Evolutionary conservation across 163 green algal species (phyloP).

Genomic region (Trebouxiophyceae sp.): DNA sequence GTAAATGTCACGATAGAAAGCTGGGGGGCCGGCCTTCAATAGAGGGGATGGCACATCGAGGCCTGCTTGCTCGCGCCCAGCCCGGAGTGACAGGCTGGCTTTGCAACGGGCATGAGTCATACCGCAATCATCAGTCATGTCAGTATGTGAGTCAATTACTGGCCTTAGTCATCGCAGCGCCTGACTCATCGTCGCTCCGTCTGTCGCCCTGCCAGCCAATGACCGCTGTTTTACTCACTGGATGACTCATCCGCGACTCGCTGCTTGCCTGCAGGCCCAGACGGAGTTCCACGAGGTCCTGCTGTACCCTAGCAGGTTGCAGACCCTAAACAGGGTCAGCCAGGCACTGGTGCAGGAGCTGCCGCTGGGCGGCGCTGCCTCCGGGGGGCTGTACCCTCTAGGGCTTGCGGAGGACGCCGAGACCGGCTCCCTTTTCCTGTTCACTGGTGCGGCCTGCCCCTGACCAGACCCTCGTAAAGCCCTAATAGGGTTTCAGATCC

Average conservation of each 20-base stretch:
- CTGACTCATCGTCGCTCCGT: background rate
- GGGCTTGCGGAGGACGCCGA: slow-evolving; percentile 1
- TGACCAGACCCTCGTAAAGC: too few species aligned
- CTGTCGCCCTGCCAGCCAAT: background rate
- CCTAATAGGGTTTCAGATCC: too few species aligned
- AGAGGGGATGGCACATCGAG: too few species aligned
- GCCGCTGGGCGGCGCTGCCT: slow-evolving; percentile 11
- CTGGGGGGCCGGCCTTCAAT: too few species aligned
- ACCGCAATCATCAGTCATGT: too few species aligned
- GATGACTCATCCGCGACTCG: too few species aligned
- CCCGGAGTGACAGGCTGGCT: too few species aligned
- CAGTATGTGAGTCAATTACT: too few species aligned
- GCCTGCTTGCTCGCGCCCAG: too few species aligned
- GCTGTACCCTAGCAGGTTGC: slow-evolving; percentile 56
- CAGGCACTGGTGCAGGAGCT: slow-evolving; percentile 55
- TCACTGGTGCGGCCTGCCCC: background rate
- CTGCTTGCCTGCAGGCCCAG: slow-evolving; percentile 32
- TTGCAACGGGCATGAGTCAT: too few species aligned
- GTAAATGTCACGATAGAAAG: background rate
- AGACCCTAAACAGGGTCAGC: slow-evolving; percentile 70
- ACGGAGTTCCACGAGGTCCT: slow-evolving; percentile 70
- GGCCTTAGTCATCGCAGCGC: background rate
- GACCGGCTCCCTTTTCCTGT: background rate
- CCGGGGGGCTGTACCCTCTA: background rate
- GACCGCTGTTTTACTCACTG: background rate